Evolutionary conservation across 2,329 filamentous ascomycete species (phyloP).

Genomic region (Chrysoporthe cubensis): DNA sequence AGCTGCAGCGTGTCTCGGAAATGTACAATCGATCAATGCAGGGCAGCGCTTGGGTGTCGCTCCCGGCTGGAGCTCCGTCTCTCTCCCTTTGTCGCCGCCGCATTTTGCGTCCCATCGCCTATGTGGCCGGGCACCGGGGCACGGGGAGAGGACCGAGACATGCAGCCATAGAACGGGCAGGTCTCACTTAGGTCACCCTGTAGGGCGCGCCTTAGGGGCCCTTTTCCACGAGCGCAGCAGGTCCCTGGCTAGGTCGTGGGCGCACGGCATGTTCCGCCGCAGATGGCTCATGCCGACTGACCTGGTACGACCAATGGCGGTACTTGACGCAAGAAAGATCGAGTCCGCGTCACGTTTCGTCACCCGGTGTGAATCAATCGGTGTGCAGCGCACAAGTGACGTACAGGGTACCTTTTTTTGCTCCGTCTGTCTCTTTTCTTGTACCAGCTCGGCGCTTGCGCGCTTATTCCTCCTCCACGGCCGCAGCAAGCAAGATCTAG

Average conservation of each 20-base stretch:
- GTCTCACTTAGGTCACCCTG: not conserved
- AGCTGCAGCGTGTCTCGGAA: not conserved
- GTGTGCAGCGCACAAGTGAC: not conserved
- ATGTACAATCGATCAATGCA: not conserved
- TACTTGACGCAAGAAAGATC: too few species aligned
- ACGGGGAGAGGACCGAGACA: not conserved
- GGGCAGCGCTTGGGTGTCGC: not conserved
- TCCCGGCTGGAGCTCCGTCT: too few species aligned
- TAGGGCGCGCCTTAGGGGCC: too few species aligned
- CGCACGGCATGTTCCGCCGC: not conserved
- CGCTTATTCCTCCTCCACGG: not conserved
- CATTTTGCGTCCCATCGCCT: not conserved
- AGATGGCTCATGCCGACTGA: too few species aligned
- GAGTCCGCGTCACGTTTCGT: too few species aligned
- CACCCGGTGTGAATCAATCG: too few species aligned
- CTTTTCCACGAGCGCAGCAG: not conserved
- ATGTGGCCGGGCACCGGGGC: too few species aligned
- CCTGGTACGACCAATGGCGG: too few species aligned
- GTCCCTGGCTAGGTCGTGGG: too few species aligned
- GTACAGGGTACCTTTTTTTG: not conserved
- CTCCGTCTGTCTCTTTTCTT: not conserved
- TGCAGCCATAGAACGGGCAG: not conserved
- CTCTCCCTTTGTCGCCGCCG: not conserved
- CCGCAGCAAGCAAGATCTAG: not conserved
- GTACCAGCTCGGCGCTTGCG: not conserved